Conservation (phyloP, 306 rosid species). For the Sesbania bispinosa region DNA sequence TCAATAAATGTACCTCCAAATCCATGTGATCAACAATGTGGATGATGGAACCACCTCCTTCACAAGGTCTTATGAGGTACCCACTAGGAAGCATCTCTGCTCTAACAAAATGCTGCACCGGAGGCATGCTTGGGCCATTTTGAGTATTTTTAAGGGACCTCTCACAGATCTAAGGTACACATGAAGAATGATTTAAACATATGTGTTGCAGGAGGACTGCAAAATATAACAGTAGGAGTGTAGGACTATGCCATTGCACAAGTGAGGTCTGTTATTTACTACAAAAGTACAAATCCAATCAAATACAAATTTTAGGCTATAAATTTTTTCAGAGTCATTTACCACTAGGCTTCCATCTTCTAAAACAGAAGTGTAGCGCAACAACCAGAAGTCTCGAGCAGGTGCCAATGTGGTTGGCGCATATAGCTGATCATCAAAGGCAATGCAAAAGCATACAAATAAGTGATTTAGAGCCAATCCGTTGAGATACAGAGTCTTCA, state of each 20-base stretch:
- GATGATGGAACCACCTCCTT: slow-evolving; percentile 96
- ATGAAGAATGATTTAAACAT: slow-evolving; percentile 14
- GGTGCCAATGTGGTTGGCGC: slow-evolving; percentile 94
- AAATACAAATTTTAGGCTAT: slow-evolving; percentile 1
- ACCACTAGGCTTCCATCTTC: slow-evolving; percentile 99
- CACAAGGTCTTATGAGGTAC: slow-evolving; percentile 90
- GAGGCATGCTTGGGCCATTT: slow-evolving; percentile 96
- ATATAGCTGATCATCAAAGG: slow-evolving; percentile 55
- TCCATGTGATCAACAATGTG: slow-evolving; percentile 96
- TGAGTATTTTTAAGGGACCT: slow-evolving; percentile 94
- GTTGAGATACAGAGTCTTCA: background rate
- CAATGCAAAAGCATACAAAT: background rate
- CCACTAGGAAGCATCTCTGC: slow-evolving; percentile 98
- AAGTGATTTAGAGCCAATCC: background rate
- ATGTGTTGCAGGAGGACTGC: background rate
- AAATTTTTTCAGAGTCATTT: slow-evolving; percentile 17
- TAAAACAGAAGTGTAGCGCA: slow-evolving; percentile 92
- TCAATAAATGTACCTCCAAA: slow-evolving; percentile 59
- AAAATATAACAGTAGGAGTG: background rate
- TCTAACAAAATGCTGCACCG: slow-evolving; percentile 96
- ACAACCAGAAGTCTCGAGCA: slow-evolving; percentile 94
- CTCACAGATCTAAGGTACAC: slow-evolving; percentile 64
- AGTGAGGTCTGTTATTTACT: background rate
- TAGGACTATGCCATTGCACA: background rate
- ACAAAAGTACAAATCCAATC: background rate